These are phyloP conservation scores for Citrus medica DNA, from an alignment of 345 rosid species.

Conservation along the genomic window DNA sequence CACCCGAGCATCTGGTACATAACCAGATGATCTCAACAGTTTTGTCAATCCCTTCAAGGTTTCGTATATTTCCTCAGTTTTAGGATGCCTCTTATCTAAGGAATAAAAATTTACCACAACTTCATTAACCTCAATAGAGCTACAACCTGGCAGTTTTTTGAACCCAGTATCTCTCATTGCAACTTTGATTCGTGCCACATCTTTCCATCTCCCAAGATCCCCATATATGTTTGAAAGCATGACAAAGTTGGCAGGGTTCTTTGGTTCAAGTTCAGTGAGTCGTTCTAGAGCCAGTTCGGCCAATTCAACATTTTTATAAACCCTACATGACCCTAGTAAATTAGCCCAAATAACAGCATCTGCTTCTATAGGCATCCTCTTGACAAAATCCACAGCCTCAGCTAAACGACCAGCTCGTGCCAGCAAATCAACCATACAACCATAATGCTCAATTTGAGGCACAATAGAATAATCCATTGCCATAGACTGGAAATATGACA, in stretches of 20 bases:
- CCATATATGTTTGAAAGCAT: slow-evolving; percentile 79
- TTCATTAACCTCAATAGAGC: slow-evolving; percentile 67
- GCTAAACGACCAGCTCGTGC: slow-evolving; percentile 66
- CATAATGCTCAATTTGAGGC: slow-evolving; percentile 85
- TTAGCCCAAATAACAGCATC: slow-evolving; percentile 86
- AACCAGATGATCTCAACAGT: slow-evolving; percentile 32
- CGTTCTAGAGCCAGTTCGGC: slow-evolving; percentile 68
- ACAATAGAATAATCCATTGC: slow-evolving; percentile 44
- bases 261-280: slow-evolving; percentile 61
- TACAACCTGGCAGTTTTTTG: slow-evolving; percentile 75
- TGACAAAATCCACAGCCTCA: slow-evolving; percentile 69
- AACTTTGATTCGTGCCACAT: slow-evolving; percentile 65
- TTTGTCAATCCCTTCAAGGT: slow-evolving; percentile 46
- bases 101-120: slow-evolving; percentile 68
- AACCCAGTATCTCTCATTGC: slow-evolving; percentile 78
- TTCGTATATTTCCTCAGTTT: slow-evolving; percentile 44
- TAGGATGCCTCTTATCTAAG: slow-evolving; percentile 60
- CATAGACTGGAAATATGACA: slow-evolving; percentile 67
- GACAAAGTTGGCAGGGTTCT: slow-evolving; percentile 68
- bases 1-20: slow-evolving; percentile 24
- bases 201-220: slow-evolving; percentile 65
- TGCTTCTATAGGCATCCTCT: slow-evolving; percentile 61
- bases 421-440: slow-evolving; percentile 81
- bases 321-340: slow-evolving; percentile 73
- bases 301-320: slow-evolving; percentile 62